phyloP scores from a whole-genome alignment of 208 protist species.

The Sergeia podlipaevii region DNA sequence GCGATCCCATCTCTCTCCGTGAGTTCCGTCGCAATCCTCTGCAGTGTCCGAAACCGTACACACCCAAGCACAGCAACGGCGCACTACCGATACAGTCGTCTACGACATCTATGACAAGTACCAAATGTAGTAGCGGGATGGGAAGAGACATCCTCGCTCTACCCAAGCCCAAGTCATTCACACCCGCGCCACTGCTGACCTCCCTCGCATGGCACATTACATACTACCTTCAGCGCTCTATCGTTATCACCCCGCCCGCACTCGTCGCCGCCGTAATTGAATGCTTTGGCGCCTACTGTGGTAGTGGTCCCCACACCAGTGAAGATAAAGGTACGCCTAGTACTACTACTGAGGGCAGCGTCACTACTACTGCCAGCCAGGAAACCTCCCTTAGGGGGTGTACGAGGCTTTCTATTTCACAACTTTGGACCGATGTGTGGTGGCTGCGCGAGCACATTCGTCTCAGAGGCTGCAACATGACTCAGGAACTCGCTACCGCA shows the following conservation, averaged over 20 bases:
- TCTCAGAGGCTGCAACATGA: conserved; percentile 40
- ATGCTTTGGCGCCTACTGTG: conserved; percentile 24
- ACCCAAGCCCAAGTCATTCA: conserved; percentile 17
- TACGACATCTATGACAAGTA: background rate
- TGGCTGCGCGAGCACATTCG: conserved; percentile 53
- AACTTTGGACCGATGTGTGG: conserved; percentile 19
- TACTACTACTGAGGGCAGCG: background rate
- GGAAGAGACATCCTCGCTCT: background rate
- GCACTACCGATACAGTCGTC: background rate
- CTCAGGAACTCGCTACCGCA: conserved; percentile 22
- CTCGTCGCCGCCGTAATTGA: conserved; percentile 70
- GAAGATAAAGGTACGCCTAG: background rate
- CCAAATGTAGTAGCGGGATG: background rate
- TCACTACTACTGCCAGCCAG: conserved; percentile 14
- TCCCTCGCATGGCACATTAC: conserved; percentile 61
- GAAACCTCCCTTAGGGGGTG: too few relatives aligned
- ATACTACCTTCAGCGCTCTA: conserved; percentile 62
- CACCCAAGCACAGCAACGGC: conserved; percentile 13
- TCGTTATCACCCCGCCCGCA: conserved; percentile 70
- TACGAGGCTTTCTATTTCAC: too few relatives aligned
- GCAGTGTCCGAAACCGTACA: conserved; percentile 40
- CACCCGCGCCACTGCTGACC: conserved; percentile 30
- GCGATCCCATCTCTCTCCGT: conserved; percentile 70
- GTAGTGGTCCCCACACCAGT: background rate
- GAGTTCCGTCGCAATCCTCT: conserved; percentile 25